Percentiles rank a stretch among this genome's conserved stretches.
Evolutionary conservation across 2,329 filamentous ascomycete genomes (phyloP).

Genomic region (Phyllosticta paracitricarpa): DNA sequence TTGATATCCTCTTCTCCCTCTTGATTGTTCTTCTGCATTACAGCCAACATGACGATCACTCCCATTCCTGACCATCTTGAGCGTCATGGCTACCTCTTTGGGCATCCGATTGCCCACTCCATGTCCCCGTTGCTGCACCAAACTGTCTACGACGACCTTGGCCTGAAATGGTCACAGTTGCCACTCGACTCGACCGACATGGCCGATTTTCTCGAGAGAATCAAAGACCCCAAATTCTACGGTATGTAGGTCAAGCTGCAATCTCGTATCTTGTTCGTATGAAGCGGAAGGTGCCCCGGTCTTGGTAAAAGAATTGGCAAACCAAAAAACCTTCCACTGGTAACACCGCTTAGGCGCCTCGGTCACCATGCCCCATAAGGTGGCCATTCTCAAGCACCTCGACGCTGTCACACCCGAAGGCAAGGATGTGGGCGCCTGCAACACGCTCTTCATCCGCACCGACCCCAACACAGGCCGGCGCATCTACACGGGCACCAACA

Average conservation of each 20-base stretch:
- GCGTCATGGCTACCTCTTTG: slow-evolving; percentile 46
- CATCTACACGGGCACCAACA: slow-evolving; percentile 64
- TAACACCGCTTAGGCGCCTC: slow-evolving; percentile 44
- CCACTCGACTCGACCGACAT: slow-evolving; percentile 38
- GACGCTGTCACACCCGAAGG: slow-evolving; percentile 66
- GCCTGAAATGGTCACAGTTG: slow-evolving; percentile 43
- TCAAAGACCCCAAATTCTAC: slow-evolving; percentile 50
- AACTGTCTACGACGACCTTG: slow-evolving; percentile 42
- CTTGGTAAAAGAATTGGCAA: background rate
- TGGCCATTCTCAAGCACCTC: slow-evolving; percentile 62
- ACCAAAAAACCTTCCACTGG: background rate
- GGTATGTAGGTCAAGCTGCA: slow-evolving; percentile 31
- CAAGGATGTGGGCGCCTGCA: slow-evolving; percentile 64
- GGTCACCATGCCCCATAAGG: slow-evolving; percentile 79
- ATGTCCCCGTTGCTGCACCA: slow-evolving; percentile 46
- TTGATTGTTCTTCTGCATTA: background rate
- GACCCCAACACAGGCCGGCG: slow-evolving; percentile 37
- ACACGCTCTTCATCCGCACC: slow-evolving; percentile 61
- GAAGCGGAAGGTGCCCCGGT: background rate
- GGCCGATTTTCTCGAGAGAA: slow-evolving; percentile 35
- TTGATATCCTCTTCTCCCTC: background rate
- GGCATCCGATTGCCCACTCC: slow-evolving; percentile 47
- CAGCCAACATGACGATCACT: slow-evolving; percentile 14
- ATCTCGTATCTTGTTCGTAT: background rate
- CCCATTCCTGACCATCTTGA: slow-evolving; percentile 27